Percentiles rank a stretch among this genome's conserved stretches.
Evolutionary conservation across 257 asterid species (phyloP).

Genomic region (Rehmannia glutinosa): DNA sequence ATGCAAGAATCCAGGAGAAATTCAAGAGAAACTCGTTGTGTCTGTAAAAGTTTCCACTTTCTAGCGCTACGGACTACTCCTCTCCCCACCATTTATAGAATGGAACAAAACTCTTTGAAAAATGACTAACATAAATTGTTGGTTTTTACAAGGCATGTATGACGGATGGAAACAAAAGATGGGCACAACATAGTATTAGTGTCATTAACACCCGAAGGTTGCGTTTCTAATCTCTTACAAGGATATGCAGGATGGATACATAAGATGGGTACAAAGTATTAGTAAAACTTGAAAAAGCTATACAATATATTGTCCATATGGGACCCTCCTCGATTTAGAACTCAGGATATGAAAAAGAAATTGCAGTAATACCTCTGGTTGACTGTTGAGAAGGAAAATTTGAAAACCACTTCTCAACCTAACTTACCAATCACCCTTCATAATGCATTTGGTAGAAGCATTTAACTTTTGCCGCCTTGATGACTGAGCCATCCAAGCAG

Average conservation of each 20-base stretch:
- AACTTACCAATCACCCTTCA: background rate
- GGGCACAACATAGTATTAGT: too few species aligned
- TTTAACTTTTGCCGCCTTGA: background rate
- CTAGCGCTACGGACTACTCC: too few species aligned
- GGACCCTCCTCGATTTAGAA: background rate
- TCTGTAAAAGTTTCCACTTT: too few species aligned
- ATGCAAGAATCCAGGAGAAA: too few species aligned
- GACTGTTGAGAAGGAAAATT: constrained; percentile 29
- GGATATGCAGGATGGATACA: background rate
- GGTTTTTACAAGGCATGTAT: too few species aligned
- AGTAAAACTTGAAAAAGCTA: background rate
- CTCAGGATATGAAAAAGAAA: background rate
- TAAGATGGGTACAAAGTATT: background rate
- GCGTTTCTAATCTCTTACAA: too few species aligned
- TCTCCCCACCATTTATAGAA: too few species aligned
- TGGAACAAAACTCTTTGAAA: too few species aligned
- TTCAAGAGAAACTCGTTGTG: too few species aligned
- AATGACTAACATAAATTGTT: too few species aligned
- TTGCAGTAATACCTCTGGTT: background rate
- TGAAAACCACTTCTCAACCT: constrained; percentile 22
- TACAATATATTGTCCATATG: background rate
- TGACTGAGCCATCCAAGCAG: background rate
- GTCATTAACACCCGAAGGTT: too few species aligned
- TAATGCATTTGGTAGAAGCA: background rate
- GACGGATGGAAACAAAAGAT: too few species aligned